Evolutionary conservation across 2,329 filamentous ascomycete species (phyloP), one percentile per base, ranked within the genome.

Genomic region (Ascochyta clinopodiicola): DNA sequence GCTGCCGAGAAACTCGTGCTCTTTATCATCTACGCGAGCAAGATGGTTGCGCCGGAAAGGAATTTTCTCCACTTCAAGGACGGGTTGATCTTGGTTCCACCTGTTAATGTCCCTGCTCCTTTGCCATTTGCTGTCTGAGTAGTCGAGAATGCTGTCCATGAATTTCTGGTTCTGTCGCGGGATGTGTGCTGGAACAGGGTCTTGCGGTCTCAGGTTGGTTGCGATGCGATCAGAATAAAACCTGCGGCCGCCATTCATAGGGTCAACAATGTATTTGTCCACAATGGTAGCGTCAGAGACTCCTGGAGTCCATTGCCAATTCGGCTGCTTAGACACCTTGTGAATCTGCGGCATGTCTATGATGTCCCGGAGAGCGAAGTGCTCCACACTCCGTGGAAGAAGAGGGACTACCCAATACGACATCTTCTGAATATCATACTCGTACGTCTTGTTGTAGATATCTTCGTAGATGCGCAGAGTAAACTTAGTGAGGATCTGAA

Each of bases 401-500:
- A 81, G 61, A 6, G 95, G 94, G 0, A 87, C 89, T 13, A 97
- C 69, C 79, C 92, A 96, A 74, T 97, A 99, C 0, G 92, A 88
- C 71, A 96, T 83, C 25, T 88, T 86, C 0, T 81, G 75, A 0
- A 80, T 64, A 15, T 86, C 80, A 0, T 84, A 79, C 44, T 90
- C 86, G 66, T 91, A 99, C 3, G 82, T 81, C 73, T 99, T 99
- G 74, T 92, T 94, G 78, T 96, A 98, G 0, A 97, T 80, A 63
- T 98, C 92, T 15, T 85, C 78, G 73, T 96, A 97, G 0, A 96
- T 75, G 4, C 84, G 82, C 36, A 96, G 77, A 0, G 91, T 96
- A 70, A 95, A 96, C 0, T 73, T 75, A 0, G 86, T 87, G n/a
- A 98, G 71, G 1, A 78, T 72, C 0, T 82, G 74, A 0, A 92